Evolutionary conservation across 441 rosid genomes (phyloP).

Genomic region (Syzygium malaccense): DNA sequence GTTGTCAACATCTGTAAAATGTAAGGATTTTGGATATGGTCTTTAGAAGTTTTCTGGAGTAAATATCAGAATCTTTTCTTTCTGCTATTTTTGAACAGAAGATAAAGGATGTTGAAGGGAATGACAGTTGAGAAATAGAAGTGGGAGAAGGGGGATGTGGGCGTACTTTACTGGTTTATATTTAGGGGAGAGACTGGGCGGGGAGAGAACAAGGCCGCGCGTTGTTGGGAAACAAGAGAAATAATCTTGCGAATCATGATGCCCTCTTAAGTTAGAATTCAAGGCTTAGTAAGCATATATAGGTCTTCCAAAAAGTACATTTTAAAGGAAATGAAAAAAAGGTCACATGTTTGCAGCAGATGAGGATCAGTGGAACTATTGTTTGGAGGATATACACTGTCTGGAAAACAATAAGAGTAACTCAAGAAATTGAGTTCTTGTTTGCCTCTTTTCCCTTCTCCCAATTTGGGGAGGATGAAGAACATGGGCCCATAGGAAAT

Average conservation of each 20-base stretch:
- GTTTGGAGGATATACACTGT: background rate
- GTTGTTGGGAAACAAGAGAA: background rate
- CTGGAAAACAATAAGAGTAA: background rate
- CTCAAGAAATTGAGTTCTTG: background rate
- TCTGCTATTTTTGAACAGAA: background rate
- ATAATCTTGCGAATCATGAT: background rate
- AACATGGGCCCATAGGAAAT: background rate
- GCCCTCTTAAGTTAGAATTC: background rate
- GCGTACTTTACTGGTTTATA: background rate
- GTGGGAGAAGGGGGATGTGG: background rate
- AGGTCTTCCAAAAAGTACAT: background rate
- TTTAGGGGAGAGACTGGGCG: background rate
- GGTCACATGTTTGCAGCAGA: background rate
- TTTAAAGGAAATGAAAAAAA: background rate
- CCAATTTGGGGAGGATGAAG: background rate
- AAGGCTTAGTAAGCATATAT: background rate
- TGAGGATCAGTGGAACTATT: background rate
- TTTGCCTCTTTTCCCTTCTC: background rate
- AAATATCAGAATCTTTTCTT: background rate
- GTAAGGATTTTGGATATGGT: background rate
- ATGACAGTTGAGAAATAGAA: background rate
- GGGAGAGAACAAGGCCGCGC: background rate
- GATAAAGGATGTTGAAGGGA: background rate
- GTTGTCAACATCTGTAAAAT: background rate
- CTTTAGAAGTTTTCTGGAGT: background rate